A percentile compares a stretch with the other conserved stretches of the same genome.
Evolutionary conservation across 1,284 basidiomycete genomes (phyloP).

Genomic region (Heterobasidion occidentale): DNA sequence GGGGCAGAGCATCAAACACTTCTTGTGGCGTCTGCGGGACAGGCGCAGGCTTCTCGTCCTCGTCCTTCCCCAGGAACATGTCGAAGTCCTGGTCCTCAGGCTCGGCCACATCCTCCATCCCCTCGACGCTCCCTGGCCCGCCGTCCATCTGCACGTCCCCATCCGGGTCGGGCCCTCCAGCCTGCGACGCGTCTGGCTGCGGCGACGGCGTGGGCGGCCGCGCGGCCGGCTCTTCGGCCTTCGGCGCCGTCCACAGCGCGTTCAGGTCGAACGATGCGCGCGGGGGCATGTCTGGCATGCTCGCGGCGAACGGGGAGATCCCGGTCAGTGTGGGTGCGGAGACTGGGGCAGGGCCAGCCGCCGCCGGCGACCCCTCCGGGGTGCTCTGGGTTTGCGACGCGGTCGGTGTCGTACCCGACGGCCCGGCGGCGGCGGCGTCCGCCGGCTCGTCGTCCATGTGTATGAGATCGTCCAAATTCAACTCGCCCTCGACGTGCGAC

Average conservation of each 20-base stretch:
- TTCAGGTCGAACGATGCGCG: slow-evolving; percentile 62
- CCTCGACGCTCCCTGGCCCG: slow-evolving; percentile 23
- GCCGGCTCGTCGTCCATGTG: slow-evolving; percentile 66
- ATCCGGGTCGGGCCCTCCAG: slow-evolving; percentile 32
- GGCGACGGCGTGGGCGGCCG: slow-evolving; percentile 12
- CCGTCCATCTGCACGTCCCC: slow-evolving; percentile 30
- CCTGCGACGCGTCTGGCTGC: slow-evolving; percentile 24
- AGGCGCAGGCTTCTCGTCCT: slow-evolving; percentile 20
- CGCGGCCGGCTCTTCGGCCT: slow-evolving; percentile 7
- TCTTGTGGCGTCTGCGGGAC: slow-evolving; percentile 6
- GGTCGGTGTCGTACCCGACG: background rate
- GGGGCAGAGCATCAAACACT: slow-evolving; percentile 40
- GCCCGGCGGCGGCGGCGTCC: slow-evolving; percentile 7
- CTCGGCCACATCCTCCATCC: slow-evolving; percentile 28
- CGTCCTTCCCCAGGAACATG: slow-evolving; percentile 66
- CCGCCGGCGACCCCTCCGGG: background rate
- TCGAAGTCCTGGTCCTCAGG: slow-evolving; percentile 74
- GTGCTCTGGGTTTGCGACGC: background rate
- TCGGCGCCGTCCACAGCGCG: slow-evolving; percentile 47
- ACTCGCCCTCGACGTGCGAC: slow-evolving; percentile 43
- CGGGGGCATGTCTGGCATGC: slow-evolving; percentile 32
- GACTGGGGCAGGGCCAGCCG: background rate
- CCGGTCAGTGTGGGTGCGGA: slow-evolving; percentile 16
- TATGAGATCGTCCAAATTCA: slow-evolving; percentile 69
- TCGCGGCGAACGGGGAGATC: slow-evolving; percentile 45